phyloP scores from a whole-genome alignment of 768 basidiomycete genomes.

The Hygrophoropsis aurantiaca region DNA sequence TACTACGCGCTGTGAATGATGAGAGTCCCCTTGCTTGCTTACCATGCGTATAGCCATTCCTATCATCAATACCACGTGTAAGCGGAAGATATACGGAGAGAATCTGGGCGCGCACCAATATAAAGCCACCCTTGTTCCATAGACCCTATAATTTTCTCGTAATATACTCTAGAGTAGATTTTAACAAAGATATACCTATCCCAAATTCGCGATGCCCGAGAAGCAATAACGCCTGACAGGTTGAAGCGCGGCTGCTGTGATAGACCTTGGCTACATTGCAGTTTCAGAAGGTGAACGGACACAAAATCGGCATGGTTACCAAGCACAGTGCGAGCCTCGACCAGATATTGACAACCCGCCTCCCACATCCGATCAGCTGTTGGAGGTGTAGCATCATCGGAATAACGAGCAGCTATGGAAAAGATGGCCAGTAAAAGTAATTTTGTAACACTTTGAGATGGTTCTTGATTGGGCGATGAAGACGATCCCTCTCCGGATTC shows the following conservation, averaged over 20 bases:
- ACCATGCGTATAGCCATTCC: conserved; percentile 81
- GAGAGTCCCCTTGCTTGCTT: conserved; percentile 8
- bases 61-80: conserved; percentile 15
- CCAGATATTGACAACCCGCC: conserved; percentile 63
- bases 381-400: conserved; percentile 46
- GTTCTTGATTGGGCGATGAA: conserved; percentile 34
- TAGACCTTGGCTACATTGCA: conserved; percentile 53
- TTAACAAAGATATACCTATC: conserved; percentile 48
- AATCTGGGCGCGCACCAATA: conserved; percentile 45
- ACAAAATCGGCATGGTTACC: conserved; percentile 42
- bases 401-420: conserved; percentile 75
- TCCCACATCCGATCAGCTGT: conserved; percentile 65
- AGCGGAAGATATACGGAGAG: neutral
- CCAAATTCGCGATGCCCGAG: conserved; percentile 86
- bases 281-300: conserved; percentile 1
- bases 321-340: conserved; percentile 60
- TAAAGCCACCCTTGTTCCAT: conserved; percentile 90
- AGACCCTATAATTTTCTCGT: conserved; percentile 31
- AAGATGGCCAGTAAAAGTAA: conserved; percentile 80
- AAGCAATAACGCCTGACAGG: conserved; percentile 78
- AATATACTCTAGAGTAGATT: conserved; percentile 6
- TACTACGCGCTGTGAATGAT: conserved; percentile 1
- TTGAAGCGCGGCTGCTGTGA: conserved; percentile 68
- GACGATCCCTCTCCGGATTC: conserved; percentile 11
- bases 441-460: conserved; percentile 63